Conservation (phyloP, 805 yeast species). For the Middelhovenomyces tepae region DNA sequence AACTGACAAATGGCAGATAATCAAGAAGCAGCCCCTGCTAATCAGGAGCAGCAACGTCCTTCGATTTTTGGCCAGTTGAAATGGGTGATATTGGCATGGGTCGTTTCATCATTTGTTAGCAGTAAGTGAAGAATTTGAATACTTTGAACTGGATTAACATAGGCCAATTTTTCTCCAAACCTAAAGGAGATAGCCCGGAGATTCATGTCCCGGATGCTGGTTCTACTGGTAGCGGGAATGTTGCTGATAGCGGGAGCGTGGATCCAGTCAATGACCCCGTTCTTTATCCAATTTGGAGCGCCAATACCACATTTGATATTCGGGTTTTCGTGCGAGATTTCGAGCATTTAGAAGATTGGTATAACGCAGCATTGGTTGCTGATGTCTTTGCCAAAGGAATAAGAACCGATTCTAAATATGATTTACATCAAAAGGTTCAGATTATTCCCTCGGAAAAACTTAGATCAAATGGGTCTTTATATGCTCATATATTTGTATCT, state of each 20-base stretch:
- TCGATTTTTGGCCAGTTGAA: conserved; percentile 3
- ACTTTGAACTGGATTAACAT: background rate
- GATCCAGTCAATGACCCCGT: too few species aligned
- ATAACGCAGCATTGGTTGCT: conserved; percentile 6
- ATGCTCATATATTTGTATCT: conserved; percentile 25
- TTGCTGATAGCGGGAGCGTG: too few species aligned
- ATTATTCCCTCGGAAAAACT: conserved; percentile 12
- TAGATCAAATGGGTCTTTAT: conserved; percentile 26
- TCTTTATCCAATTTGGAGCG: too few species aligned
- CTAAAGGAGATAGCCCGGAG: background rate
- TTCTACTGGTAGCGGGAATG: too few species aligned
- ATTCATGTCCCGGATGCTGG: background rate
- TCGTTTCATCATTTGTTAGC: background rate
- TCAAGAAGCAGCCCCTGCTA: too few species aligned
- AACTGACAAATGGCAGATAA: too few species aligned
- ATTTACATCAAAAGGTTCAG: conserved; percentile 12
- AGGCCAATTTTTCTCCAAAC: background rate
- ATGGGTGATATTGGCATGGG: conserved; percentile 6
- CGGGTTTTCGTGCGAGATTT: conserved; percentile 1
- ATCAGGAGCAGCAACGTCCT: conserved; percentile 3
- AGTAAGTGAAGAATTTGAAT: conserved; percentile 2
- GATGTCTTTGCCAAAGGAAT: conserved; percentile 1
- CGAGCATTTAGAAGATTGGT: too few species aligned
- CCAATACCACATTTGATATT: background rate
- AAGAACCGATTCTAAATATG: conserved; percentile 1